Evolutionary conservation across 371 early-diverging fungal species (phyloP).

Genomic region (Mortierella sp.): DNA sequence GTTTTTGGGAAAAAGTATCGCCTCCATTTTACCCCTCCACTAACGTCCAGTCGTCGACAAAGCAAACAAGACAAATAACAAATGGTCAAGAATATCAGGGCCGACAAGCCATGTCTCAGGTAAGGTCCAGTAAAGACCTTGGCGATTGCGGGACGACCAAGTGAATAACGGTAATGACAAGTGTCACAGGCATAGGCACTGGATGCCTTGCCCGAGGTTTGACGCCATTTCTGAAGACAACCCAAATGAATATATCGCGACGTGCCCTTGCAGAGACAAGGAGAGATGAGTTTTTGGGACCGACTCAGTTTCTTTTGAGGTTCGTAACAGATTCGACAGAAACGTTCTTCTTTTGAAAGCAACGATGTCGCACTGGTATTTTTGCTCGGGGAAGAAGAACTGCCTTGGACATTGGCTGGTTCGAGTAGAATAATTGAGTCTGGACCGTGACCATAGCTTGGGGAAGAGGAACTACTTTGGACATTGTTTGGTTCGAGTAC

Average conservation of each 20-base stretch:
- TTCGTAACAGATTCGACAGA: constrained; percentile 41
- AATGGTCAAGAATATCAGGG: constrained; percentile 12
- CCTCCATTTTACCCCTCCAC: too few species aligned
- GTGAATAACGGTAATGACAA: constrained; percentile 44
- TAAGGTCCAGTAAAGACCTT: too few species aligned
- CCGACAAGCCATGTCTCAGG: too few species aligned
- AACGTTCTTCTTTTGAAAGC: constrained; percentile 18
- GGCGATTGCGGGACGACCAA: constrained; percentile 28
- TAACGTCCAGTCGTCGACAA: too few species aligned
- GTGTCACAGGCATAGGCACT: constrained; percentile 32
- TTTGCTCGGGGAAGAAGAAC: too few species aligned
- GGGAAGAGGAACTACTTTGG: too few species aligned
- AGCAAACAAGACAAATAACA: not conserved
- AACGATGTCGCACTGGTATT: not conserved
- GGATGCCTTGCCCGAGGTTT: constrained; percentile 11
- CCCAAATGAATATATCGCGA: constrained; percentile 40
- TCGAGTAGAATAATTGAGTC: too few species aligned
- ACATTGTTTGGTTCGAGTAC: too few species aligned
- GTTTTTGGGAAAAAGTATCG: too few species aligned
- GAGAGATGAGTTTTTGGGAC: constrained; percentile 30
- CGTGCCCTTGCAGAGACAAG: constrained; percentile 44
- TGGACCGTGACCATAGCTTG: too few species aligned
- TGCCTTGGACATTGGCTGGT: too few species aligned
- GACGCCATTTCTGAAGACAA: constrained; percentile 38
- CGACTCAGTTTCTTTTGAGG: constrained; percentile 11